These are phyloP conservation scores for Acephala macrosclerotiorum DNA, from an alignment of 2,329 filamentous ascomycete species.

Conservation along the genomic window DNA sequence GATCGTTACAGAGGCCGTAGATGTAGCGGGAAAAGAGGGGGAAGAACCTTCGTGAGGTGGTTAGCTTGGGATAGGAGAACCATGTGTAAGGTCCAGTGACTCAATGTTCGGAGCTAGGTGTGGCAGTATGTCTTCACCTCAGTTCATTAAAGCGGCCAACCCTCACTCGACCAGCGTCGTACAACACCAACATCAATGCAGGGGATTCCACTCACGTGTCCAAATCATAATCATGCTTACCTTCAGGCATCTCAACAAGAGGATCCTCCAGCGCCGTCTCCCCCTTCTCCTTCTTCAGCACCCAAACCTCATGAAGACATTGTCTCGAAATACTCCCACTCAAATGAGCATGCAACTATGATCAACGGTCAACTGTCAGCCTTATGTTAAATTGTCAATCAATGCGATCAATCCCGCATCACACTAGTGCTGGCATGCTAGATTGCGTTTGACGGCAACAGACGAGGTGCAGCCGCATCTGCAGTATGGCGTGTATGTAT, in stretches of 20 bases:
- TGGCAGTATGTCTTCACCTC: background rate
- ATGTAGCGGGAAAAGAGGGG: slow-evolving; percentile 81
- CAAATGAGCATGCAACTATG: slow-evolving; percentile 80
- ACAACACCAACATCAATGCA: background rate
- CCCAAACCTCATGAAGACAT: slow-evolving; percentile 79
- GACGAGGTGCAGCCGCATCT: slow-evolving; percentile 21
- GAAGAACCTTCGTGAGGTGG: slow-evolving; percentile 67
- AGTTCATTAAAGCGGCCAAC: background rate
- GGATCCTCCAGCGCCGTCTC: slow-evolving; percentile 71
- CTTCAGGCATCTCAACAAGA: slow-evolving; percentile 69
- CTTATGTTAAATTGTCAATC: slow-evolving; percentile 29
- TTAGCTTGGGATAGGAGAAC: background rate
- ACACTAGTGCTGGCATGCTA: background rate
- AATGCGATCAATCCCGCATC: slow-evolving; percentile 1
- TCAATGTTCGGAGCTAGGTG: background rate
- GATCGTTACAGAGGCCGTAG: slow-evolving; percentile 75
- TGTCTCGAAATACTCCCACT: slow-evolving; percentile 78
- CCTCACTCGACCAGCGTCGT: background rate
- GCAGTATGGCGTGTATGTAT: slow-evolving; percentile 5
- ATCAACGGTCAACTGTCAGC: slow-evolving; percentile 24
- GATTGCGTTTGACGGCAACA: slow-evolving; percentile 20
- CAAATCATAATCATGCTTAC: slow-evolving; percentile 76
- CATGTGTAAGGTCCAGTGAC: background rate
- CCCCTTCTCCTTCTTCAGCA: slow-evolving; percentile 58
- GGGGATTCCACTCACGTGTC: slow-evolving; percentile 60